Base-by-base conservation (phyloP, 2,329 filamentous ascomycete species). In the Xylaria hypoxylon region DNA sequence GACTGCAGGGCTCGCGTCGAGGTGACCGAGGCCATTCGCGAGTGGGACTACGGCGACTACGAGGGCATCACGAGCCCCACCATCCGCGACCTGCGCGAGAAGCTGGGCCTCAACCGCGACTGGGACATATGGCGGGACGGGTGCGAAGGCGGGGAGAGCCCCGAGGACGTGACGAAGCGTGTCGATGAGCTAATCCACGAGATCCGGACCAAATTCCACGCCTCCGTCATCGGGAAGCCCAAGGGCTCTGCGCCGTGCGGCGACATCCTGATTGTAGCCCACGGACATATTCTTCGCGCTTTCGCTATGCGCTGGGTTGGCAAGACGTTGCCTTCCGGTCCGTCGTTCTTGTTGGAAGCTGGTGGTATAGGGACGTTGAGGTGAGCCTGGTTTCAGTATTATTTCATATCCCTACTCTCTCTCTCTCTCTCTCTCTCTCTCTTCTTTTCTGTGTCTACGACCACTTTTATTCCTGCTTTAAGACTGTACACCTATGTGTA, bases 71-170 rank as follows among this genome's bases (percentile, higher is more conserved):
- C 91, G 40, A 90, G 86, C 68, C 80, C 84, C 17, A 84, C 93
- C 71, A 96, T 96, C 75, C 83, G 86, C 57, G 83, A 84, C 59
- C 74, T 81, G 71, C 86, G 86, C 57, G 83, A 80, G 66, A 81
- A 85, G 73, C 81, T 87, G 65, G 92, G 91, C 7, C 80, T 86
- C 22, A 71, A 82, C 45, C 84, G 81, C 3, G 78, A 80, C 26
- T 96, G 93, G 93, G 91, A 96, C 80, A 96, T 97, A 70, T 97
- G 93, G 93, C 84, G 82, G n/a, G 93, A 96, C 76, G 93, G 93
- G 0, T 97, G 93, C 79, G 91, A 90, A 1, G 92, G 90, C 2
- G 94, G 94, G 77, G 93, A 97, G 82, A 89, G 85, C 50, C 92
- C 94, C 0, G 82, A 88, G 45, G 87, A 97, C 63, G 86, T 97